Evolutionary conservation across 257 asterid species (phyloP).

Genomic region (Misopates orontium): DNA sequence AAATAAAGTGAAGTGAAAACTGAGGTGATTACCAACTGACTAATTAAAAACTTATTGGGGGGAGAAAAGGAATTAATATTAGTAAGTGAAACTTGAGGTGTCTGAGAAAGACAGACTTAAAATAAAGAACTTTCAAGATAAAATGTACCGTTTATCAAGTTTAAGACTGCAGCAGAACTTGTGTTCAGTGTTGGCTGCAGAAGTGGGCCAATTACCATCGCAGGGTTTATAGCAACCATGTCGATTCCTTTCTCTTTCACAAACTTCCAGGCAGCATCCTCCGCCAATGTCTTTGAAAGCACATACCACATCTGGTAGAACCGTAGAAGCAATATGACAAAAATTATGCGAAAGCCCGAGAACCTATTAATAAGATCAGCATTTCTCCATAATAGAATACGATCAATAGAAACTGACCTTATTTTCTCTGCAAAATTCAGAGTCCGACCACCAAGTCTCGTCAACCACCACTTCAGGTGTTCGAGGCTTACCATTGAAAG

Average conservation of each 20-base stretch:
- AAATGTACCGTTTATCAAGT: conserved; percentile 61
- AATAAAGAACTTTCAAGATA: too few relatives aligned
- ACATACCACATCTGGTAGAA: conserved; percentile 60
- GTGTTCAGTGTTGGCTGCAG: conserved; percentile 81
- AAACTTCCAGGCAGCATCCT: conserved; percentile 85
- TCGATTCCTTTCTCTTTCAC: conserved; percentile 68
- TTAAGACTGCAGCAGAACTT: conserved; percentile 59
- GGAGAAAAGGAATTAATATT: too few relatives aligned
- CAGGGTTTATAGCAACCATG: conserved; percentile 69
- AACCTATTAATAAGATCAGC: neutral
- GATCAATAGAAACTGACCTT: conserved; percentile 29
- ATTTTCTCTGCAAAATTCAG: conserved; percentile 45
- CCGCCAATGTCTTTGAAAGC: conserved; percentile 80
- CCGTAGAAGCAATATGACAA: conserved; percentile 9
- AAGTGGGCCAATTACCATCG: conserved; percentile 77
- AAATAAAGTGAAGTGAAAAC: too few relatives aligned
- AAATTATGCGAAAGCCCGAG: neutral
- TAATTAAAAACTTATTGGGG: neutral
- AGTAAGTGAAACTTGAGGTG: neutral
- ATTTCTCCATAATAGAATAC: neutral
- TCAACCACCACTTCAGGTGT: conserved; percentile 51
- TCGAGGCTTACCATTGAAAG: conserved; percentile 55
- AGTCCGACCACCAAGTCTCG: conserved; percentile 42
- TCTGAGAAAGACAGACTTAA: too few relatives aligned
- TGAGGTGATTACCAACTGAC: too few relatives aligned